Evolutionary conservation across 441 rosid species (phyloP).

Genomic region (Hura crepitans): DNA sequence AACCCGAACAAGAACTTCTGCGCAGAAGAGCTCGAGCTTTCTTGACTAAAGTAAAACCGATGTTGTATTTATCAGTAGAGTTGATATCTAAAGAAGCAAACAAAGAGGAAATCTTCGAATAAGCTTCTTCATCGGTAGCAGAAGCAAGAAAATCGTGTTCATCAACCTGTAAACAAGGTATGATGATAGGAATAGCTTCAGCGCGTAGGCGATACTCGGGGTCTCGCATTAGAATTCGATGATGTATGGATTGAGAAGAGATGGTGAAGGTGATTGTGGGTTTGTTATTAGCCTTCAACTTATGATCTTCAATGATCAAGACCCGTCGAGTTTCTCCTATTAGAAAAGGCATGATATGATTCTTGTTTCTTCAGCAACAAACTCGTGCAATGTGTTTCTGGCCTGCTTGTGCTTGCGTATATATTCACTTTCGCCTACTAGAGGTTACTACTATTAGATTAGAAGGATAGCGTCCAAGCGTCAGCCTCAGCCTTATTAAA

Average conservation of each 20-base stretch:
- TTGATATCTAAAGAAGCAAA: conserved; percentile 9
- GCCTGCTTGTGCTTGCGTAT: too few species aligned
- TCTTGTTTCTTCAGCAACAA: neutral
- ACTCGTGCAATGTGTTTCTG: neutral
- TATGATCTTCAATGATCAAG: neutral
- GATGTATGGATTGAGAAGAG: conserved; percentile 2
- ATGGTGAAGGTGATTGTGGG: conserved; percentile 7
- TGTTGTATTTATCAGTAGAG: neutral
- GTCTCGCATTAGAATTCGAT: neutral
- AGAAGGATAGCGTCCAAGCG: too few species aligned
- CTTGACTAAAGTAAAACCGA: conserved; percentile 6
- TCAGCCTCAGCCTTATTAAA: too few species aligned
- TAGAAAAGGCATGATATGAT: conserved; percentile 8
- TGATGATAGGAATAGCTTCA: neutral
- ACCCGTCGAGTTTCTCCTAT: conserved; percentile 9
- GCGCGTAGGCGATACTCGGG: neutral
- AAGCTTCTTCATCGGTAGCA: conserved; percentile 4
- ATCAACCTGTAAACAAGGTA: neutral
- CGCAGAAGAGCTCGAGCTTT: conserved; percentile 9
- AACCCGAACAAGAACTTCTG: neutral
- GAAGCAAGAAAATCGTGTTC: conserved; percentile 9
- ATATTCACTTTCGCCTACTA: too few species aligned
- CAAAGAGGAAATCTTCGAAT: conserved; percentile 11
- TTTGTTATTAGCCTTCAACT: neutral
- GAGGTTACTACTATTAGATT: too few species aligned